A percentile compares a stretch with the other conserved stretches of the same genome.
These are phyloP conservation scores for Trapa incisa DNA, from an alignment of 345 rosid species.

Conservation along the genomic window DNA sequence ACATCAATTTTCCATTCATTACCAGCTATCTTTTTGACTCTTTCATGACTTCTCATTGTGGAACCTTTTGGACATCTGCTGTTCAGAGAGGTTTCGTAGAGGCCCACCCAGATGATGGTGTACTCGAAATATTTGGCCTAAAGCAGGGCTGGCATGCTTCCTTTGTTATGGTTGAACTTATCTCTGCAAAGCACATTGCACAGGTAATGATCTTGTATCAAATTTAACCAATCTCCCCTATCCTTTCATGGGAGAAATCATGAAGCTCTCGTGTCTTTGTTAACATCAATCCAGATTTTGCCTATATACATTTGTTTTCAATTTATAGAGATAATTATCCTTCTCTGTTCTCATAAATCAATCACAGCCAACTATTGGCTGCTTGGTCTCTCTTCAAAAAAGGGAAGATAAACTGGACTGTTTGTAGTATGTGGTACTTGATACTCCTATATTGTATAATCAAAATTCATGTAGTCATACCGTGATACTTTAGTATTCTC, in stretches of 20 bases:
- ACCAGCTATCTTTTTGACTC: not conserved
- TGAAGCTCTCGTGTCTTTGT: not conserved
- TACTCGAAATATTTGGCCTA: constrained; percentile 84
- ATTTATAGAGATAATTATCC: no score
- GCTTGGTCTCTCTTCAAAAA: no score
- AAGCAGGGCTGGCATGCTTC: constrained; percentile 99
- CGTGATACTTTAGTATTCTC: not conserved
- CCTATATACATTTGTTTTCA: no score
- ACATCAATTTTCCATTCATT: not conserved
- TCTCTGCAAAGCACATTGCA: constrained; percentile 92
- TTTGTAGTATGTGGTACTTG: not conserved
- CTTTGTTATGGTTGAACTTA: constrained; percentile 96
- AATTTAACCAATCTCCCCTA: not conserved
- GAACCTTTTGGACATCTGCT: not conserved
- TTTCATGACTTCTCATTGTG: not conserved
- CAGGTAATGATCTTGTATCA: constrained; percentile 39
- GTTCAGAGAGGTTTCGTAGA: constrained; percentile 82
- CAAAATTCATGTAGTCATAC: not conserved
- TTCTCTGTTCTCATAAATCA: no score
- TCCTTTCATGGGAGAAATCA: not conserved
- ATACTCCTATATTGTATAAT: not conserved
- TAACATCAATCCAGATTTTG: no score
- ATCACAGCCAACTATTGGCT: no score
- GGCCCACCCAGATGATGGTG: constrained; percentile 91
- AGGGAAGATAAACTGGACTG: no score